Evolutionary conservation across 2,329 filamentous ascomycete genomes (phyloP), one percentile per base, ranked within the genome.

Genomic region (Penicillium sp.): DNA sequence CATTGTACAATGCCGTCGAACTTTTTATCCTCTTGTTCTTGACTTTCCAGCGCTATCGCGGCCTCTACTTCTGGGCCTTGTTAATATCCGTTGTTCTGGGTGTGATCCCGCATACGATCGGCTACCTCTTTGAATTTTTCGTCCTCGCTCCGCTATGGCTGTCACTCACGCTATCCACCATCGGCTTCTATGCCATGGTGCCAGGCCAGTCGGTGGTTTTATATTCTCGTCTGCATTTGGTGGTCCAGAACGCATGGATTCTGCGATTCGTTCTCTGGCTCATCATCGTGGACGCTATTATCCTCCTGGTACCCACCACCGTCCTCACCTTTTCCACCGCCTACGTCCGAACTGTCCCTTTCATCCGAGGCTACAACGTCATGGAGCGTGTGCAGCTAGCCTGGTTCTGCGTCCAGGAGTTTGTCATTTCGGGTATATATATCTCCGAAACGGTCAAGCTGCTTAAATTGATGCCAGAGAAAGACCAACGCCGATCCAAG

Each of bases 141-240:
- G 44, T 52, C 12, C 55, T 66, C 38, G 66, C 64, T 4, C 68
- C 58, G 23, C 24, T 64, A 23, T 73, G 71, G 63, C 46, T 69
- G 15, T 61, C 62, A 3, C 62, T 72, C 20, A 67, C 72, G 6
- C 52, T 77, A 2, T 68, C 77, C 32, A 73, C 72, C 4, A 57
- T 84, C 50, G 81, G 79, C 9, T 79, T 81, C 73, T 78, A 78
- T 54, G 57, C 72, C 6, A 82, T 84, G 79, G 77, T 84, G 1
- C 81, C 81, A 2, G 81, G 81, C 1, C 80, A 83, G 61, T 79
- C 78, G 0, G 57, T 84, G n/a, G 81, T 85, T 0, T 70, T 85
- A 1, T 85, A 81, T 69, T 84, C 81, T 0, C 76, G 82, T 6
- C 74, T 85, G 1, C 81, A 84, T 58, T 70, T 85, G 7, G 72